Base-by-base conservation (phyloP, 169 alveolate genomes). In the Plasmodium reichenowi region DNA sequence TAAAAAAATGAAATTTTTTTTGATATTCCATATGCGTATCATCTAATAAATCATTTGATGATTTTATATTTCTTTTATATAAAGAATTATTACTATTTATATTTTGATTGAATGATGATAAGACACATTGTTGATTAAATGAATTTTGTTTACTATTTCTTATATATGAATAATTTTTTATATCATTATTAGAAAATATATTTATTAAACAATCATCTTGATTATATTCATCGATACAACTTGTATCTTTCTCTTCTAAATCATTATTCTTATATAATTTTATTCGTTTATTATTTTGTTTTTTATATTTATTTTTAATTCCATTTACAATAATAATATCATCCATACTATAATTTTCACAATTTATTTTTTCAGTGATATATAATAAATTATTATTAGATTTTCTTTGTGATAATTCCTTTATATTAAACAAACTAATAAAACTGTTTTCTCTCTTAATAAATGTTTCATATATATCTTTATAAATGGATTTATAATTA, bases 381-480 rank as follows among this genome's bases (percentile, higher is more conserved):
- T 38, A 38, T 38, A 38, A 26, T 24, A 20, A 66, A 24, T 62
- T 17, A 32, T 17, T 3, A 24, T 45, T 66, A 0, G 22, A 20
- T 10, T 45, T 32, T 48, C 78, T 12, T 22, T 15, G n/a, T 47
- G 24, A 22, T 58, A 47, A 7, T 12, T 8, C 2, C 9, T 3
- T 63, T 15, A 15, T 3, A 15, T 45, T 67, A 20, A 67, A 67
- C 47, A 67, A n/a, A 29, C 26, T 50, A 20, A 10, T 32, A 50
- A 76, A 76, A 26, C 54, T 38, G 0, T 76, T 66, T 66, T 48
- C 89, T 32, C 67, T 76, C 48, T 76, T 63, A 56, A 76, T 76
- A 45, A 76, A 76, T 17, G 89, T 76, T 43, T 76, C 89, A 32
- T 63, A 67, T n/a, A 76, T 76, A 17, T 76, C 78, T 29, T 76